Base-by-base conservation (phyloP, 75 land plant genomes). In the Pinus albicaulis region DNA sequence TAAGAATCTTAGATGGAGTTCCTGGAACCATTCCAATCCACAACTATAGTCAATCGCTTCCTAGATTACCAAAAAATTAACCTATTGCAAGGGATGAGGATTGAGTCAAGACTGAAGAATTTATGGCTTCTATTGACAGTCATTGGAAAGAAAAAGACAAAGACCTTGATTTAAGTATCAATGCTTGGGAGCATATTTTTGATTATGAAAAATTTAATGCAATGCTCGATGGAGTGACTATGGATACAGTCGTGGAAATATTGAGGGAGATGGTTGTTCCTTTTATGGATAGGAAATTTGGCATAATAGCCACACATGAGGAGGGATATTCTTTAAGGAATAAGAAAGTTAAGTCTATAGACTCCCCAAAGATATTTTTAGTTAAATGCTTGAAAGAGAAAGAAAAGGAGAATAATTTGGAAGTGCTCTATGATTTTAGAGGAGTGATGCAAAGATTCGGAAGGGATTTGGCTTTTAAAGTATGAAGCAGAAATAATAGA, bases 371-470 rank as follows among this genome's bases (percentile, higher is more conserved):
- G 20, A 83, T 93, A 36, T 88, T 83, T 83, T 56, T 98, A 53
- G 90, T 88, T n/a, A 86, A 74, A 78, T 98, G 98, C 95, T 55
- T 98, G 79, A 95, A 83, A 81, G 96, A 93, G 53, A 71, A 84
- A 59, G 89, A 92, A 61, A 41, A 81, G 75, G 76, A 82, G 22
- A 92, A 92, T 74, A 75, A 88, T 22, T 74, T 95, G 68, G 88
- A 89, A 28, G 11, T 98, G 96, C 83, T 86, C 89, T 57, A 73
- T 76, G 55, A 83, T 98, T 11, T 79, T 98, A 76, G 92, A 91
- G 72, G 95, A 92, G 57, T 92, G 87, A 28, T 91, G 89, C 73
- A 86, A 76, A 16, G 81, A 81, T 57, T 22, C 80, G 4, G 57
- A 59, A 59, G 74, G 31, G 1, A 31, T 31, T 31, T 31, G 31